Base-by-base conservation (phyloP, 257 asterid species). In the Plantago ovata region DNA sequence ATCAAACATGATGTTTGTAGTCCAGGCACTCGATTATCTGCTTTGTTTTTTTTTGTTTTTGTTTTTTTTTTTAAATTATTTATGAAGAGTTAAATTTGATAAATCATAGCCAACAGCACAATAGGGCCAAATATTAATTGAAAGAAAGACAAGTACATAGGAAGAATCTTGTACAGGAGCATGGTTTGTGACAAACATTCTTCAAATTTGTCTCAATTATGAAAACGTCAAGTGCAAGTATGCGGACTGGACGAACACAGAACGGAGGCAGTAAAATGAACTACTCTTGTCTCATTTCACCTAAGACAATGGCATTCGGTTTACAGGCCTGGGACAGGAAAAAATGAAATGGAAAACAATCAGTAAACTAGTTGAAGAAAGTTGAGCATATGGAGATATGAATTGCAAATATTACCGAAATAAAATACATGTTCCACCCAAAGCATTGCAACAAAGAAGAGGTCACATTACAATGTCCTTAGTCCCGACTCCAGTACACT, bases 81-180 rank as follows among this genome's bases (percentile, higher is more conserved):
- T n/a, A n/a, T n/a, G n/a, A n/a, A n/a, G n/a, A n/a, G n/a, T n/a
- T n/a, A n/a, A n/a, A n/a, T n/a, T n/a, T n/a, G n/a, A n/a, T n/a
- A n/a, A n/a, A 28, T 28, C 36, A 28, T 28, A 3, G 36, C 7
- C 36, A 28, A 8, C 36, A 28, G 36, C 36, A 28, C 36, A 28
- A 28, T 4, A 6, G 3, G 36, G 36, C 36, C 36, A 28, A 28
- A 28, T 28, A 28, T 28, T 28, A 28, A 6, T 19, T 56, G 49
- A 49, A 54, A 62, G 47, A 47, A 50, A 10, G 32, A 47, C 38
- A 42, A 49, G 49, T n/a, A 40, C 32, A 53, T 40, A 20, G 33
- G n/a, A n/a, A n/a, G n/a, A n/a, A n/a, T n/a, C n/a, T n/a, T n/a
- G n/a, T n/a, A n/a, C n/a, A n/a, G n/a, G n/a, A 53, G 56, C n/a